These are phyloP conservation scores for Drosera capensis DNA, from an alignment of 148 eudicot genomes.

Conservation along the genomic window DNA sequence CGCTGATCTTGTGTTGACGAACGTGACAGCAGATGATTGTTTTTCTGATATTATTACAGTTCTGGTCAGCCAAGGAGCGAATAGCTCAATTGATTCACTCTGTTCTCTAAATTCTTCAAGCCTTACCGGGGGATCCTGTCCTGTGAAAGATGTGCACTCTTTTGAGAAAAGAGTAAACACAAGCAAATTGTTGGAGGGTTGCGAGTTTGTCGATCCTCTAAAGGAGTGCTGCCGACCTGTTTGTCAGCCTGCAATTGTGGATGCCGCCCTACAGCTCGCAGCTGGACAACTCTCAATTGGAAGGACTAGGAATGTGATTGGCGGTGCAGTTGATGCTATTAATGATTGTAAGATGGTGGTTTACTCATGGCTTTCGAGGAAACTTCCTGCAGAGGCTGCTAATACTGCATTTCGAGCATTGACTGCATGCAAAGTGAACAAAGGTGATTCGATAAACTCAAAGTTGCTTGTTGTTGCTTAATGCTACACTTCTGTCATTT, in stretches of 20 bases:
- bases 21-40: slow-evolving; percentile 60
- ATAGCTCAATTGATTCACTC: slow-evolving; percentile 45
- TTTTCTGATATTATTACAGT: slow-evolving; percentile 65
- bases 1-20: slow-evolving; percentile 46
- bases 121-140: slow-evolving; percentile 87
- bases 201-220: slow-evolving; percentile 70
- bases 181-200: slow-evolving; percentile 70
- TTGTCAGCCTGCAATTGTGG: slow-evolving; percentile 73
- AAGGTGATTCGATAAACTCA: too few species aligned
- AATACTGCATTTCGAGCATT: slow-evolving; percentile 56
- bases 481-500: too few species aligned
- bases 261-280: slow-evolving; percentile 60
- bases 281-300: slow-evolving; percentile 18
- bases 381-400: slow-evolving; percentile 61
- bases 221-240: slow-evolving; percentile 88
- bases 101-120: slow-evolving; percentile 69
- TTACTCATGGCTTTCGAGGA: slow-evolving; percentile 75
- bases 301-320: slow-evolving; percentile 20
- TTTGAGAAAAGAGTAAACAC: slow-evolving; percentile 77
- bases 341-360: slow-evolving; percentile 88
- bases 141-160: slow-evolving; percentile 46
- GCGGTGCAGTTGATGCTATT: slow-evolving; percentile 32
- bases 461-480: too few species aligned
- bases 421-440: slow-evolving; percentile 83
- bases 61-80: slow-evolving; percentile 81